Evolutionary conservation across 441 rosid genomes (phyloP), one percentile per base, ranked within the genome.

Genomic region (Bruguiera hainesii): DNA sequence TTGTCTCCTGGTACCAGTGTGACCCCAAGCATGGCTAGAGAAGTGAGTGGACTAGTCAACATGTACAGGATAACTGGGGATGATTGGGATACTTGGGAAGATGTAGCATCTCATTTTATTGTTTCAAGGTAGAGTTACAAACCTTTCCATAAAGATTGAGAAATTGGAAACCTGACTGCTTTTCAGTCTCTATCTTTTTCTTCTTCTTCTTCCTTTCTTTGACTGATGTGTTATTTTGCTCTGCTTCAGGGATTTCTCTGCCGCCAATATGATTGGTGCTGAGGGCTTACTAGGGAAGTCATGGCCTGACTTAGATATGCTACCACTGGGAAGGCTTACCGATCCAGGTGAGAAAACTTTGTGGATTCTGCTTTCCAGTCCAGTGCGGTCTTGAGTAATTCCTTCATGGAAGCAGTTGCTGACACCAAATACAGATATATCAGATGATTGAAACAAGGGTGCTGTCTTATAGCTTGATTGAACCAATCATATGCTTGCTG

Each of bases 281-380:
- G 64, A 11, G 52, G 90, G 98, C 55, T 67, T 85, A 73, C 69
- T 61, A 48, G 98, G 97, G 68, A 86, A 78, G 71, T 91, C 98
- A 57, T 93, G 96, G 97, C 97, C 97, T 1, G 97, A 94, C 69
- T 74, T 91, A 56, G 97, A 91, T 73, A 89, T 94, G 97, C 84
- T 89, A 52, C 98, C 96, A 26, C 77, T 91, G 69, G 96, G 98
- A 80, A 80, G 95, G 93, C 97, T 91, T 72, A 87, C 96, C 39
- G 88, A 88, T 80, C 93, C 71, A 80, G 95, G 97, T 93, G 63
- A 65, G 62, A 52, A 64, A 29, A 60, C 56, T 55, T 51, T n/a
- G 63, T 5, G 49, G 57, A 51, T 66, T 65, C 57, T n/a, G 70
- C 13, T 58, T 69, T 57, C 61, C 48, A 4, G 67, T 35, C 19